phyloP scores from a whole-genome alignment of 2,329 filamentous ascomycete genomes.

The Erysiphe neolycopersici region DNA sequence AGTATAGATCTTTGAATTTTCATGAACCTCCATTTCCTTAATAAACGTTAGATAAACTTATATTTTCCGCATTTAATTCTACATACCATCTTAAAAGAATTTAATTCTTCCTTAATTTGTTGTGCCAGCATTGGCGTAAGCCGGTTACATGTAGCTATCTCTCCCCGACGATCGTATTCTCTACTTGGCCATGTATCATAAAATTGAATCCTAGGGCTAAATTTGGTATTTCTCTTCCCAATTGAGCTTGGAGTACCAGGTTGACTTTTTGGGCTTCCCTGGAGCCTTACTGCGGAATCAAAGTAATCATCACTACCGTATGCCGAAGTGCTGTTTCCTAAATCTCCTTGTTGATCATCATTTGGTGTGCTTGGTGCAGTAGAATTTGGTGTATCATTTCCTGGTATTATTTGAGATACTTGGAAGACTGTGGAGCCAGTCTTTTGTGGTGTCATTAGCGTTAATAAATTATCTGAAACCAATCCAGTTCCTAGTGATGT shows the following conservation, averaged over 20 bases:
- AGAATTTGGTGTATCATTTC: constrained; percentile 55
- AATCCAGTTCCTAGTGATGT: constrained; percentile 15
- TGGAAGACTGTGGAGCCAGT: constrained; percentile 24
- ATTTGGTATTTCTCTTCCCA: constrained; percentile 36
- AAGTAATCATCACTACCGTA: constrained; percentile 72
- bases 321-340: constrained; percentile 40
- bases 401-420: constrained; percentile 31
- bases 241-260: constrained; percentile 46
- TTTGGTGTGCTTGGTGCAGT: constrained; percentile 72
- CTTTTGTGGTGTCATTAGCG: constrained; percentile 36
- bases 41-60: constrained; percentile 16
- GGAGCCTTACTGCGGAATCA: constrained; percentile 45
- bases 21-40: constrained; percentile 98
- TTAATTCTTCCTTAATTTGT: constrained; percentile 98
- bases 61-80: not conserved
- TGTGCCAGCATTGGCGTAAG: constrained; percentile 91
- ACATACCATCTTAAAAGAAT: constrained; percentile 95
- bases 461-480: constrained; percentile 38
- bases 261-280: constrained; percentile 51
- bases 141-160: constrained; percentile 93
- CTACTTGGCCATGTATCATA: constrained; percentile 89
- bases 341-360: constrained; percentile 44
- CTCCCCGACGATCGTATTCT: constrained; percentile 87
- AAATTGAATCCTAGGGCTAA: constrained; percentile 83
- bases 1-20: constrained; percentile 96